Evolutionary conservation across 2,329 filamentous ascomycete species (phyloP), one percentile per base, ranked within the genome.

Genomic region (Corynespora cassiicola): DNA sequence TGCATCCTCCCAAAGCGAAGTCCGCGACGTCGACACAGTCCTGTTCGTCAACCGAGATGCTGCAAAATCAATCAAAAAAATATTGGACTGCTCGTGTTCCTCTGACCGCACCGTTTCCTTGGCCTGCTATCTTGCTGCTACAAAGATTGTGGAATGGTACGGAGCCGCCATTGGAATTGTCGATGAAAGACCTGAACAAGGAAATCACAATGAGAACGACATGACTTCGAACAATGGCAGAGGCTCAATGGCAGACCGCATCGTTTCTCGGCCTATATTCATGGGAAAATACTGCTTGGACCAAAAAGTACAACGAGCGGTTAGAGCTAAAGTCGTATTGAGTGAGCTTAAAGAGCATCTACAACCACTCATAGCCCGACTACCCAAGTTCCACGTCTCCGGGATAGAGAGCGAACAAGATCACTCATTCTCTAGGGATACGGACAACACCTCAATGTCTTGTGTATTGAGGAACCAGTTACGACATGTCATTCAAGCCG

Each of bases 81-180:
- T 33, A 7, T 15, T 33, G 18, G 31, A 33, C 20, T 33, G 31
- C 31, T 15, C 19, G 6, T 33, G 31, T 15, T 33, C 31, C 5
- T 16, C 9, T 17, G 31, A 33, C 18, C 31, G 11, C 12, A 24
- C 31, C n/a, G 31, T 33, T 14, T 33, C 31, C 7, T 17, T 33
- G 7, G 31, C 31, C 7, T 33, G 31, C 20, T 33, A 33, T 15
- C 31, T 33, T 6, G 31, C 31, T 16, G 20, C 31, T 5, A 33
- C 15, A 20, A 33, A 33, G 14, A 33, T 33, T 24, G 31, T 33
- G 16, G 31, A 33, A 9, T 33, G 31, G 31, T 33, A 33, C n/a
- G 31, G 31, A 2, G 31, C 31, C 14, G 31, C 31, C n/a, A 33
- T 33, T 15, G 31, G 25, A 33, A 22, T 22, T 1, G 31, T 33